Conservation (phyloP, 495 filamentous ascomycete genomes). For the Ascobolus immersus region DNA sequence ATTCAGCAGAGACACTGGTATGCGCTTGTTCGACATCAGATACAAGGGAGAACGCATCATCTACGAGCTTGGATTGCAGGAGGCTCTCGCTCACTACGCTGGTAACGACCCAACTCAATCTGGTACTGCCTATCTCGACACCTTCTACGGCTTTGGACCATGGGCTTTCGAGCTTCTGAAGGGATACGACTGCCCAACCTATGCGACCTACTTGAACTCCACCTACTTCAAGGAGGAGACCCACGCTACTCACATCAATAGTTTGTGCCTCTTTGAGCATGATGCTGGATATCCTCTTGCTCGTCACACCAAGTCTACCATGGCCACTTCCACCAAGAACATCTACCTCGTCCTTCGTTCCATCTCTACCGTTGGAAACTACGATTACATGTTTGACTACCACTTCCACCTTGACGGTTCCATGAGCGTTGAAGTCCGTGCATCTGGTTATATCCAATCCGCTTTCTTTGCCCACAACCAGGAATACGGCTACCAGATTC, state of each 20-base stretch:
- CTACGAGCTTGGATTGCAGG: constrained; percentile 30
- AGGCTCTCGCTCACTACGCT: constrained; percentile 30
- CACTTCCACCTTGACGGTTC: constrained; percentile 31
- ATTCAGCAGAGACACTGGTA: constrained; percentile 21
- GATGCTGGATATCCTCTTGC: constrained; percentile 23
- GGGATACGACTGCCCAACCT: constrained; percentile 28
- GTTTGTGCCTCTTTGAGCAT: constrained; percentile 27
- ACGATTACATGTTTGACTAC: constrained; percentile 28
- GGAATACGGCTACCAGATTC: constrained; percentile 31
- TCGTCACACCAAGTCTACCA: constrained; percentile 18
- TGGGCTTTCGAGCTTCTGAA: constrained; percentile 22
- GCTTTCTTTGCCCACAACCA: constrained; percentile 26
- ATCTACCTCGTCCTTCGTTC: constrained; percentile 22
- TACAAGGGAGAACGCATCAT: constrained; percentile 29
- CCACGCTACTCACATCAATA: constrained; percentile 20
- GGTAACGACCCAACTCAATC: constrained; percentile 24
- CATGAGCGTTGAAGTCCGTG: constrained; percentile 28
- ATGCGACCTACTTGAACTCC: constrained; percentile 23
- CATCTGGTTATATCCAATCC: constrained; percentile 30
- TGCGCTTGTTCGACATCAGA: constrained; percentile 23
- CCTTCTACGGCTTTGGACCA: constrained; percentile 24
- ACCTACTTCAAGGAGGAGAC: constrained; percentile 18
- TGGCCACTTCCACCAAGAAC: constrained; percentile 22
- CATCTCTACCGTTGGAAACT: constrained; percentile 28
- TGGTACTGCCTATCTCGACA: constrained; percentile 22